A percentile compares a stretch with the other conserved stretches of the same genome.
phyloP scores from a whole-genome alignment of 306 rosid species.

The Sechiopsis laciniata region DNA sequence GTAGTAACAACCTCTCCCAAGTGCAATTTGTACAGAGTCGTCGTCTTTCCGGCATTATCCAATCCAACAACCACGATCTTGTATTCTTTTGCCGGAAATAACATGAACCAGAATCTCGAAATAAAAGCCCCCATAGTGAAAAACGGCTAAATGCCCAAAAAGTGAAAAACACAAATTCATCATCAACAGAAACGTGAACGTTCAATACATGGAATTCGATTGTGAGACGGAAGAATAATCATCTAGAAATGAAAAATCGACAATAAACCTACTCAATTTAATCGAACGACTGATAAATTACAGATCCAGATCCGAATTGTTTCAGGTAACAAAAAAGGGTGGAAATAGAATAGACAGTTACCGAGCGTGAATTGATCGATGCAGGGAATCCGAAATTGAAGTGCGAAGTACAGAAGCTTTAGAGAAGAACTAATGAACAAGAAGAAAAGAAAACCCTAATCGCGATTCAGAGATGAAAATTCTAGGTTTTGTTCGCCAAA shows the following conservation, averaged over 20 bases:
- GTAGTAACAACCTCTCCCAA: conserved; percentile 97
- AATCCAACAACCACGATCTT: conserved; percentile 91
- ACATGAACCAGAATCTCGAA: conserved; percentile 84
- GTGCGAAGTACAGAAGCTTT: not conserved
- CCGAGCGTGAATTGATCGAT: not conserved
- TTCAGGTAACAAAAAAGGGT: not conserved
- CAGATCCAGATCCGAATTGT: conserved; percentile 19
- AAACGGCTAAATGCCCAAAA: conserved; percentile 28
- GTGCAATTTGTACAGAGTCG: conserved; percentile 91
- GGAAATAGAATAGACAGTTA: not conserved
- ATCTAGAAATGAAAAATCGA: not conserved
- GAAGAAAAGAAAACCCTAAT: conserved; percentile 19
- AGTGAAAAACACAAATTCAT: conserved; percentile 4
- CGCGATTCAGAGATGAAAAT: conserved; percentile 13
- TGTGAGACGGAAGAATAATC: not conserved
- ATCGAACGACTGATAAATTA: not conserved
- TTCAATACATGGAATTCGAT: not conserved
- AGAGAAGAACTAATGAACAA: not conserved
- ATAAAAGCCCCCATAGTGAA: conserved; percentile 69
- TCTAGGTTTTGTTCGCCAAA: not conserved
- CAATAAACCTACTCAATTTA: not conserved
- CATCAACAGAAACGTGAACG: not conserved
- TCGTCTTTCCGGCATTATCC: conserved; percentile 96
- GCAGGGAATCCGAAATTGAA: not conserved
- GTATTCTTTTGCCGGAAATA: conserved; percentile 86